Percentiles rank a stretch among this genome's conserved stretches.
Evolutionary conservation across 768 basidiomycete genomes (phyloP).

Genomic region (Auricularia sp.): DNA sequence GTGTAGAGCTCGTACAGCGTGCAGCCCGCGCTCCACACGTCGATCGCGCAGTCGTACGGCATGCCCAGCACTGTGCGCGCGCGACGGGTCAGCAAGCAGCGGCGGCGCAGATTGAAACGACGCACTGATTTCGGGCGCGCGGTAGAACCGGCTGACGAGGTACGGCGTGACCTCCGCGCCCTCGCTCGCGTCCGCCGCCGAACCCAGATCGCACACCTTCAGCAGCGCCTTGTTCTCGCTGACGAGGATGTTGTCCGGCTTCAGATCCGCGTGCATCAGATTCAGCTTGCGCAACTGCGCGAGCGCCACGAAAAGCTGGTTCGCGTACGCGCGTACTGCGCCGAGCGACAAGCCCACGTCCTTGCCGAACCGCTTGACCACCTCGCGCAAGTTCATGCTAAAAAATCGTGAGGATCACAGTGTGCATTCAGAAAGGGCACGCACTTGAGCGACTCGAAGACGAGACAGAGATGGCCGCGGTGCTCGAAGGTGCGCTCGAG

Average conservation of each 20-base stretch:
- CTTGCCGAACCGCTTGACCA: slow-evolving; percentile 96
- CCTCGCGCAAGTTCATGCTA: slow-evolving; percentile 97
- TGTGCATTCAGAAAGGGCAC: slow-evolving; percentile 11
- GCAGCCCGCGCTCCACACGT: slow-evolving; percentile 96
- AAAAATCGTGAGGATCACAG: no score
- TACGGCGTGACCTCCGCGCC: slow-evolving; percentile 92
- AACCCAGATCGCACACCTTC: slow-evolving; percentile 96
- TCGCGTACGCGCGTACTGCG: slow-evolving; percentile 97
- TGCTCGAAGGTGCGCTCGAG: slow-evolving; percentile 93
- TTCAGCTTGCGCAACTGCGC: slow-evolving; percentile 79
- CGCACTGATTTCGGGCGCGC: slow-evolving; percentile 96
- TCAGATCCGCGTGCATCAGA: slow-evolving; percentile 97
- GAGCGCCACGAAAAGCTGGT: slow-evolving; percentile 87
- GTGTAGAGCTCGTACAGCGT: slow-evolving; percentile 95
- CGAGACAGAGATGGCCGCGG: slow-evolving; percentile 90
- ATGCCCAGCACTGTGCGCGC: slow-evolving; percentile 69
- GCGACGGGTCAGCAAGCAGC: background rate
- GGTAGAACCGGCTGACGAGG: slow-evolving; percentile 93
- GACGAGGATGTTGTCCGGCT: slow-evolving; percentile 96
- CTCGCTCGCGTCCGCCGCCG: slow-evolving; percentile 87
- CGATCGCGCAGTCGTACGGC: slow-evolving; percentile 88
- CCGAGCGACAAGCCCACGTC: slow-evolving; percentile 93
- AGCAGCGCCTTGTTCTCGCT: slow-evolving; percentile 89
- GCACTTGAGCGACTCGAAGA: slow-evolving; percentile 89
- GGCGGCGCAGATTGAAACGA: slow-evolving; percentile 12